phyloP scores from a whole-genome alignment of 768 basidiomycete genomes.

The Macrolepiota albuminosa region DNA sequence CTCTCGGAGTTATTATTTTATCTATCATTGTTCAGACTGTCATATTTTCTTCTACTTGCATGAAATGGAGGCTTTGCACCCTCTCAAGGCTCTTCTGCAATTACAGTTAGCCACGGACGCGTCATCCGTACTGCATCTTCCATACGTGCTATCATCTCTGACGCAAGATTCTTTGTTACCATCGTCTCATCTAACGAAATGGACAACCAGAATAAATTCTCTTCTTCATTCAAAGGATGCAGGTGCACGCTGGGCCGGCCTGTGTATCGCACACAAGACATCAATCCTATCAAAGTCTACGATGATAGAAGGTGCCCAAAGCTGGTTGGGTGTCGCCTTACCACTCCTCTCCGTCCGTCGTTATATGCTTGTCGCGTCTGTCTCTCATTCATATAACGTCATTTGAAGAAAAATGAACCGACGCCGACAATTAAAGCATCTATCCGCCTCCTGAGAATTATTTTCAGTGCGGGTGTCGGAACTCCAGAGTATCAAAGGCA shows the following conservation, averaged over 20 bases:
- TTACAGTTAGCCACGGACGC: conserved; percentile 68
- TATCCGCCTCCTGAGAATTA: conserved; percentile 55
- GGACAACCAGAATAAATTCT: conserved; percentile 68
- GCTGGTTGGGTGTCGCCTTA: conserved; percentile 64
- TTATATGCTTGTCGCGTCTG: conserved; percentile 16
- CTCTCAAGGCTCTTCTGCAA: conserved; percentile 62
- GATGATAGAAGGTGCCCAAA: conserved; percentile 67
- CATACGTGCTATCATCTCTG: conserved; percentile 55
- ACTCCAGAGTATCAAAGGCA: conserved; percentile 82
- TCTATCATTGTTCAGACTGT: too few species aligned
- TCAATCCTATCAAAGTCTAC: conserved; percentile 50
- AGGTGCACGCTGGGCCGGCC: conserved; percentile 76
- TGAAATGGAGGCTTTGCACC: conserved; percentile 29
- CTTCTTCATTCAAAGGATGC: conserved; percentile 74
- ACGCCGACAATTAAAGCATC: conserved; percentile 54
- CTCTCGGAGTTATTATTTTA: conserved; percentile 5
- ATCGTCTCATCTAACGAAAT: conserved; percentile 68
- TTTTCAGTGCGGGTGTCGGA: conserved; percentile 57
- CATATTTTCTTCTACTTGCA: conserved; percentile 7
- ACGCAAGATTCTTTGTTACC: conserved; percentile 47
- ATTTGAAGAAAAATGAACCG: conserved; percentile 63
- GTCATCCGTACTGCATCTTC: conserved; percentile 52
- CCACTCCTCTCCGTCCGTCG: conserved; percentile 67
- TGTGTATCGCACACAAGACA: conserved; percentile 69
- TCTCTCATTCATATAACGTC: conserved; percentile 22